phyloP scores from a whole-genome alignment of 352 stramenopile genomes.

The Phytopythium ostracodes region DNA sequence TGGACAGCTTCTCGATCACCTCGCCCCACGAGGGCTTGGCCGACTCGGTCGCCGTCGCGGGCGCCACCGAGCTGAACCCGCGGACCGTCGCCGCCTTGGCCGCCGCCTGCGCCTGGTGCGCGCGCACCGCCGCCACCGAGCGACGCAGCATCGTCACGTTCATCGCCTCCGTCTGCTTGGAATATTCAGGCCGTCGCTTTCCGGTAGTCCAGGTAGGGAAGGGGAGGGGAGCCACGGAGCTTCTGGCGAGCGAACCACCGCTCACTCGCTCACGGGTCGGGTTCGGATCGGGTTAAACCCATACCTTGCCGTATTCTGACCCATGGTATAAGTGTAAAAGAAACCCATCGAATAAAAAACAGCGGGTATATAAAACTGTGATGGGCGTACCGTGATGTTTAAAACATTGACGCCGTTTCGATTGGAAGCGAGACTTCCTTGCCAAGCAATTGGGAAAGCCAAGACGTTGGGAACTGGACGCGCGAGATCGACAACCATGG shows the following conservation, averaged over 20 bases:
- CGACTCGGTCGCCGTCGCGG: conserved; percentile 20
- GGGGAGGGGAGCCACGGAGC: background rate
- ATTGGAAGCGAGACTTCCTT: conserved; percentile 12
- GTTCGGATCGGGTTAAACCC: background rate
- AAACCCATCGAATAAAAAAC: no score
- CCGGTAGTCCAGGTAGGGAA: conserved; percentile 15
- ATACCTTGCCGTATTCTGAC: no score
- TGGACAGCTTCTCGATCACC: conserved; percentile 76
- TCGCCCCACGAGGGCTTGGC: conserved; percentile 64
- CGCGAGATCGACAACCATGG: background rate
- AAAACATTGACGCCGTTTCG: background rate
- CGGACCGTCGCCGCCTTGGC: conserved; percentile 13
- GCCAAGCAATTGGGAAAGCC: conserved; percentile 1
- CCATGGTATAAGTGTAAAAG: no score
- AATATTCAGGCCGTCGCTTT: conserved; percentile 3
- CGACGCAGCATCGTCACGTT: conserved; percentile 57
- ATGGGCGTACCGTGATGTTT: background rate
- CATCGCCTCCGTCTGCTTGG: conserved; percentile 16
- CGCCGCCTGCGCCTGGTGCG: conserved; percentile 23
- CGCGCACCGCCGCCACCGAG: conserved; percentile 34
- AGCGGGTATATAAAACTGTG: background rate
- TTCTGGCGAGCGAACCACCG: conserved; percentile 9
- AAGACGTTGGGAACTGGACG: background rate
- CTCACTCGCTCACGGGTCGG: background rate
- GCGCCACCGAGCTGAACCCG: conserved; percentile 27